Evolutionary conservation across 2,329 filamentous ascomycete species (phyloP).

Genomic region (Pseudogymnoascus sp.): DNA sequence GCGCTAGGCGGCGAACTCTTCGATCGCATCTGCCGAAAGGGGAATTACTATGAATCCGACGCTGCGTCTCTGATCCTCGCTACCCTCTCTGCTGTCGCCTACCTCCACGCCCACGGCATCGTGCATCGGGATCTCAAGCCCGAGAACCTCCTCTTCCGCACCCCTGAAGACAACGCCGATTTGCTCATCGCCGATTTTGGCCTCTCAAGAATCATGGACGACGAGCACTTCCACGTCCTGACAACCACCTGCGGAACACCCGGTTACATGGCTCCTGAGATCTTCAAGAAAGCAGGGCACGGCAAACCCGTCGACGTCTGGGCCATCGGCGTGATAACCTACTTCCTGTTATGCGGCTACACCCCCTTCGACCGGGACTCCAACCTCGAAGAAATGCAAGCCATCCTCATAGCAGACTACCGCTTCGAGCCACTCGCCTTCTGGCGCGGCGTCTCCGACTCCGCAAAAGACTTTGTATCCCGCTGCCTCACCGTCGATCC

Average conservation of each 20-base stretch:
- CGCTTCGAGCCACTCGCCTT: constrained; percentile 91
- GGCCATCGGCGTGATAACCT: constrained; percentile 93
- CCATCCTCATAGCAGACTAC: constrained; percentile 94
- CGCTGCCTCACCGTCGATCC: constrained; percentile 89
- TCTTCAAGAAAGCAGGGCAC: constrained; percentile 97
- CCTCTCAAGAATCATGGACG: constrained; percentile 90
- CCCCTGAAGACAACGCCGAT: constrained; percentile 95
- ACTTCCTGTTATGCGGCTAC: too few species aligned
- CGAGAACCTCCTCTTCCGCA: constrained; percentile 93
- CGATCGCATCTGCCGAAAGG: constrained; percentile 96
- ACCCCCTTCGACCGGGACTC: constrained; percentile 96
- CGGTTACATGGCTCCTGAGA: constrained; percentile 98
- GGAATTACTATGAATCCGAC: constrained; percentile 96
- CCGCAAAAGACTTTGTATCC: constrained; percentile 86
- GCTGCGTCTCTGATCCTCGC: constrained; percentile 92
- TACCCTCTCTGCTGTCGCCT: constrained; percentile 93
- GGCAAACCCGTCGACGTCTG: constrained; percentile 97
- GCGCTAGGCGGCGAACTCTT: constrained; percentile 95
- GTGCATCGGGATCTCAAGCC: constrained; percentile 97
- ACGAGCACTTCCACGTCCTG: constrained; percentile 94
- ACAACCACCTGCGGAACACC: constrained; percentile 97
- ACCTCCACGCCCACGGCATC: constrained; percentile 96
- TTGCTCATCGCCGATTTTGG: constrained; percentile 96
- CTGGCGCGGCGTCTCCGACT: constrained; percentile 86
- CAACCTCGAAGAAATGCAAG: constrained; percentile 99